These are phyloP conservation scores for Moesziomyces sp. DNA, from an alignment of 1,284 basidiomycete species.

Conservation along the genomic window DNA sequence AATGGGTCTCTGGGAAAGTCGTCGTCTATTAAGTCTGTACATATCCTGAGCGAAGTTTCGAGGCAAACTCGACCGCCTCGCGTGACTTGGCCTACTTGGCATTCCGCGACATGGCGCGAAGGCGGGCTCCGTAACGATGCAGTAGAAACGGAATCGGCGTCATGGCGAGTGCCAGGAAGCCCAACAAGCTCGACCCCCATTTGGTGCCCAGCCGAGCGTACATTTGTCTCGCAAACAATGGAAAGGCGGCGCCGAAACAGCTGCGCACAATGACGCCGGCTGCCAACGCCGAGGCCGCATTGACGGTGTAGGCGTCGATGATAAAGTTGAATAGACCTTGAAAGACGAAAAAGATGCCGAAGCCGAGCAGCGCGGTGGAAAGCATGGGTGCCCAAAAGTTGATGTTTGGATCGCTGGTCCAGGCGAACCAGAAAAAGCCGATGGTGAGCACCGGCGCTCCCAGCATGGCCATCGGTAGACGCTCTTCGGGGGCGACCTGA, in stretches of 20 bases:
- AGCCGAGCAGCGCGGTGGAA: constrained; percentile 69
- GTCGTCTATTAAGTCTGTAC: too few species aligned
- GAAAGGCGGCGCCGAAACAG: constrained; percentile 73
- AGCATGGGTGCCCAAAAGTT: constrained; percentile 70
- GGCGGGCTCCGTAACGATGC: constrained; percentile 69
- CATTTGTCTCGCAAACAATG: constrained; percentile 71
- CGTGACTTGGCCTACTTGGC: constrained; percentile 2
- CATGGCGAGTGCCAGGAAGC: constrained; percentile 77
- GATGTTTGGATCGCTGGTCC: constrained; percentile 46
- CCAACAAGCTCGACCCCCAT: constrained; percentile 79
- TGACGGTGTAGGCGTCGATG: constrained; percentile 71
- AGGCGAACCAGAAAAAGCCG: constrained; percentile 68
- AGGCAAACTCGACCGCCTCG: background rate
- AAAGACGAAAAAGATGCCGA: constrained; percentile 73
- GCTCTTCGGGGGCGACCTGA: constrained; percentile 51
- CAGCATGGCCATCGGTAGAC: constrained; percentile 51
- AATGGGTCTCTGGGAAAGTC: too few species aligned
- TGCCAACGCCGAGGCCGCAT: constrained; percentile 72
- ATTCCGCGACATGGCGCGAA: constrained; percentile 58
- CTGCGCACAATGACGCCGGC: constrained; percentile 77
- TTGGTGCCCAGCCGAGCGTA: constrained; percentile 75
- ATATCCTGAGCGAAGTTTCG: background rate
- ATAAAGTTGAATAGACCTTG: constrained; percentile 69
- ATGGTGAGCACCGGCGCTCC: constrained; percentile 65
- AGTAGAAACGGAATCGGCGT: constrained; percentile 74